Evolutionary conservation across 106 monocot genomes (phyloP).

Genomic region (Narthecium ossifragum): DNA sequence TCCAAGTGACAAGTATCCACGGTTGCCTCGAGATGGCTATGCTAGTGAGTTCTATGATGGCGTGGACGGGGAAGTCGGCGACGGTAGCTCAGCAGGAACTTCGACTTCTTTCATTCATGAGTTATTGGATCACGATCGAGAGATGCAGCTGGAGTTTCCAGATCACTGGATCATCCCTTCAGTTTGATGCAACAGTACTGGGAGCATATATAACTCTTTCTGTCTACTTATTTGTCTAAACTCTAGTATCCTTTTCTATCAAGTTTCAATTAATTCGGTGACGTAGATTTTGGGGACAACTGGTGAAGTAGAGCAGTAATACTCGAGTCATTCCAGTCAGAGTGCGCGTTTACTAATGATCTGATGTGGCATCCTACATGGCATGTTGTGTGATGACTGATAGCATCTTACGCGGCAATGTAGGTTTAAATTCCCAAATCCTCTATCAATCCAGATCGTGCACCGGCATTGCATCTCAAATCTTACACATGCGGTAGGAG

Average conservation of each 20-base stretch:
- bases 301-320: too few relatives aligned
- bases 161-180: conserved; percentile 10
- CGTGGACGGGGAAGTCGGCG: conserved; percentile 4
- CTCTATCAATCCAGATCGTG: too few relatives aligned
- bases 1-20: neutral
- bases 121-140: conserved; percentile 41
- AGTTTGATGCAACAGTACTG: conserved; percentile 1
- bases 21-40: neutral
- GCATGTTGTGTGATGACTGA: too few relatives aligned
- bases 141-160: conserved; percentile 31
- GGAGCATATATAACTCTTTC: too few relatives aligned
- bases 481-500: too few relatives aligned
- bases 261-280: neutral
- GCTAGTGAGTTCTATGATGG: neutral
- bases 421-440: too few relatives aligned
- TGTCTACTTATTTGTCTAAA: neutral
- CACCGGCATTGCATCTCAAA: too few relatives aligned
- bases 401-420: too few relatives aligned
- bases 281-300: too few relatives aligned
- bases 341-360: too few relatives aligned
- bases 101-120: conserved; percentile 40
- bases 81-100: neutral
- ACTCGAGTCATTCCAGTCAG: too few relatives aligned
- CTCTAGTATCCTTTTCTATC: neutral
- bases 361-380: too few relatives aligned